Evolutionary conservation across 768 basidiomycete species (phyloP), one percentile per base, ranked within the genome.

Genomic region (Calvatia gigantea): DNA sequence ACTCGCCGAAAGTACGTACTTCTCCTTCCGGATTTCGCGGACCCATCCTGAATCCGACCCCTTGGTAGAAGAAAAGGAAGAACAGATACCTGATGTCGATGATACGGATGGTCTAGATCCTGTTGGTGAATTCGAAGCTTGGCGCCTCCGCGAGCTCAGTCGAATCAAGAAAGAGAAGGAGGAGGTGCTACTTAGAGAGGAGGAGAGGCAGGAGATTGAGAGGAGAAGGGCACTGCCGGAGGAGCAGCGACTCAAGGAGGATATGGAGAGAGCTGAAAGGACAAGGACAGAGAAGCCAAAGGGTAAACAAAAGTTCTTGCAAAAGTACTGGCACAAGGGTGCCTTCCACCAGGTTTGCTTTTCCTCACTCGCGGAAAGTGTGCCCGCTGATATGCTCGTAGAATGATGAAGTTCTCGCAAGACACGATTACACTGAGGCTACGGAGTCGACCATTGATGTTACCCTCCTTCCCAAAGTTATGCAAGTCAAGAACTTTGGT

Each of bases 291-390:
- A 91, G 51, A 96, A 95, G 71, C 90, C 91, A 1, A 90, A 97
- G 67, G 93, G 91, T 2, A 81, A 91, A 59, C 90, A 94, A 67
- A 91, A 85, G 66, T 98, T 98, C 73, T 70, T 98, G 59, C 94
- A 98, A 69, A 98, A 97, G 72, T 99, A 97, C 69, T 98, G 94
- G 86, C 97, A 99, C 76, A 98, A 96, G 72, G 97, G 97, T 63
- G 97, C 96, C 57, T 99, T 98, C 78, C 94, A 97, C 69, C 92
- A 95, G 82, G 94, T 91, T 57, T 29, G 63, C 27, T 42, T 65
- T 9, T 4, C 2, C 14, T 38, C 57, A 32, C 27, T 55, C 9
- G 12, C 7, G 23, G 6, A 8, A 17, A 44, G 14, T 31, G 5
- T 50, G 25, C 48, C 15, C 41, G 15, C 56, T 51, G 54, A 56